A percentile compares a stretch with the other conserved stretches of the same genome.
Evolutionary conservation across 495 filamentous ascomycete genomes (phyloP).

Genomic region (Gamarada debralockiae): DNA sequence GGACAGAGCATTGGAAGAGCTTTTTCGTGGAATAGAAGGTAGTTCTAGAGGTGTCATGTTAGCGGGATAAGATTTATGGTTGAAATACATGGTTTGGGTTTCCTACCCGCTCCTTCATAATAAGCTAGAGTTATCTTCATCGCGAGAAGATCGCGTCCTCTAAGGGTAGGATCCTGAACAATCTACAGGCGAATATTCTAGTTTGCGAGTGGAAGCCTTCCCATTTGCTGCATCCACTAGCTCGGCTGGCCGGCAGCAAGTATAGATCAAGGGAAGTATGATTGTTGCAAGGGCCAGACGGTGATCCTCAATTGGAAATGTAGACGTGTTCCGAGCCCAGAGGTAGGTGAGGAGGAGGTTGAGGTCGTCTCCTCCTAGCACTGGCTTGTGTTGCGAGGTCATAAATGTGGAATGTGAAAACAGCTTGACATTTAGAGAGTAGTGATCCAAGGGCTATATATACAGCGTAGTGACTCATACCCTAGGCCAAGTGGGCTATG

Average conservation of each 20-base stretch:
- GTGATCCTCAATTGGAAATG: conserved; percentile 9
- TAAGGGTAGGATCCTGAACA: conserved; percentile 6
- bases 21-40: conserved; percentile 15
- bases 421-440: too few species aligned
- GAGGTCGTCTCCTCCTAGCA: conserved; percentile 3
- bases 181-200: conserved; percentile 11
- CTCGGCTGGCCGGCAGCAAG: conserved; percentile 8
- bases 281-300: conserved; percentile 2
- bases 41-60: conserved; percentile 9
- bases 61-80: neutral
- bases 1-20: conserved; percentile 14
- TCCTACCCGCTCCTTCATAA: conserved; percentile 28
- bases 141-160: conserved; percentile 3
- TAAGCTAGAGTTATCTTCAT: conserved; percentile 23
- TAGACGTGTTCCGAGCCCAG: conserved; percentile 5
- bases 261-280: conserved; percentile 6
- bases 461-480: too few species aligned
- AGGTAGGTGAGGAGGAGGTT: conserved; percentile 12
- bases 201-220: neutral
- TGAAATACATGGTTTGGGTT: conserved; percentile 26
- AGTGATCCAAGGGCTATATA: too few species aligned
- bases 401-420: too few species aligned
- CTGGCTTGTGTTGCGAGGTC: too few species aligned
- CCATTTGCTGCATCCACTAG: neutral
- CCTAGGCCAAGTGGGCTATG: too few species aligned